These are phyloP conservation scores for Podaxis sp. DNA, from an alignment of 768 basidiomycete genomes.

Conservation along the genomic window DNA sequence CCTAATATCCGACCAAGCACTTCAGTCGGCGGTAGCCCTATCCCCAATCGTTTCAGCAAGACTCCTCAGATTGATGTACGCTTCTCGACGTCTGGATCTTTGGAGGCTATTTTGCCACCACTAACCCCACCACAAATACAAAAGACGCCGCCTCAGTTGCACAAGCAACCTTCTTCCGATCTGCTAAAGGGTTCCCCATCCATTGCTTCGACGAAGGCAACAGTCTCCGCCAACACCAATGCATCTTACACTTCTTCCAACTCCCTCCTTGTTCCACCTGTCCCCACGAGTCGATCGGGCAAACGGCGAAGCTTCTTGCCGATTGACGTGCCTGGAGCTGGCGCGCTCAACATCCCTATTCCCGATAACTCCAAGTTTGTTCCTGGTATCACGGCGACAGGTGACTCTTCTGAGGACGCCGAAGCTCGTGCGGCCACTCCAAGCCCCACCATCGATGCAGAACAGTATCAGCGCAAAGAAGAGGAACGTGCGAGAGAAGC, in stretches of 20 bases:
- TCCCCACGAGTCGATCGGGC: conserved; percentile 47
- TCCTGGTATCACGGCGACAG: conserved; percentile 44
- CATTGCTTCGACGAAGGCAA: conserved; percentile 13
- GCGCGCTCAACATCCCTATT: conserved; percentile 57
- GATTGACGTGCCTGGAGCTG: conserved; percentile 60
- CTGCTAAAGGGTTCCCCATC: conserved; percentile 26
- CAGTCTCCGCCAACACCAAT: conserved; percentile 13
- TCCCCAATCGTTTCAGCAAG: conserved; percentile 37
- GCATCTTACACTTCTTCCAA: conserved; percentile 24
- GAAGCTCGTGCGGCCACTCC: conserved; percentile 37
- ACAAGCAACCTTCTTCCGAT: conserved; percentile 27
- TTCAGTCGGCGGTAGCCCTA: conserved; percentile 17
- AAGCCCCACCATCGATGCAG: conserved; percentile 45
- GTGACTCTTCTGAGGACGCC: conserved; percentile 24
- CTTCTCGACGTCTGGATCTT: conserved; percentile 66
- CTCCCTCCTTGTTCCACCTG: conserved; percentile 41
- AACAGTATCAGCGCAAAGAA: conserved; percentile 59
- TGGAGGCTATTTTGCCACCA: conserved; percentile 47
- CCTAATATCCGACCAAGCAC: conserved; percentile 23
- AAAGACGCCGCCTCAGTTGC: conserved; percentile 18
- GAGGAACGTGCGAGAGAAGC: conserved; percentile 71
- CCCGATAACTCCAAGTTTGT: conserved; percentile 66
- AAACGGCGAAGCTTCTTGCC: conserved; percentile 91
- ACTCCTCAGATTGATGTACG: conserved; percentile 69
- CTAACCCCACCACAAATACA: conserved; percentile 23